Evolutionary conservation across 371 early-diverging fungal genomes (phyloP).

Genomic region (Cokeromyces recurvatus): DNA sequence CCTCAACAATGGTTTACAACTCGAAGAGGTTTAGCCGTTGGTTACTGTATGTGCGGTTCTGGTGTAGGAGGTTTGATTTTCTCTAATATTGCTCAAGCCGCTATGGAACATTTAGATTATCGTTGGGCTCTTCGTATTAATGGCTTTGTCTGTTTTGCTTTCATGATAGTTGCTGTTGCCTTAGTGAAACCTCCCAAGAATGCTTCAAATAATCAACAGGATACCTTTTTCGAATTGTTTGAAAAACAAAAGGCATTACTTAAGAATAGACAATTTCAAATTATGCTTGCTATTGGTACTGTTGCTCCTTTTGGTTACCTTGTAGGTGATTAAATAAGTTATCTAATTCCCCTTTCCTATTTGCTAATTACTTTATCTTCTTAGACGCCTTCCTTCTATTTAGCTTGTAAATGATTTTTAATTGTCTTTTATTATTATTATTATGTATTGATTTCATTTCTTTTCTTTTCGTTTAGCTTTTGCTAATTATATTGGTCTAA

Average conservation of each 20-base stretch:
- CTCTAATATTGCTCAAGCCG: constrained; percentile 48
- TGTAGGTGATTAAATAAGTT: too few species aligned
- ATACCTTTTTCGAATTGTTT: constrained; percentile 6
- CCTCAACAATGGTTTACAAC: constrained; percentile 71
- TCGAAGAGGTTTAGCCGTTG: constrained; percentile 66
- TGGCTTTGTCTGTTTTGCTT: constrained; percentile 49
- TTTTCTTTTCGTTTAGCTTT: constrained; percentile 18
- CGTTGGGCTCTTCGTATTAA: constrained; percentile 62
- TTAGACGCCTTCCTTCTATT: constrained; percentile 5
- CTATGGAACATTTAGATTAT: constrained; percentile 45
- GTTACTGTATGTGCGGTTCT: constrained; percentile 61
- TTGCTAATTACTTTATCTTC: too few species aligned
- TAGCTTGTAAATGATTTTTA: constrained; percentile 9
- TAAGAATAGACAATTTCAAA: constrained; percentile 9
- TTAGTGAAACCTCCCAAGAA: constrained; percentile 41
- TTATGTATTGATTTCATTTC: constrained; percentile 2
- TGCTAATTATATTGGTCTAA: constrained; percentile 24
- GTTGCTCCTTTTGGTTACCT: constrained; percentile 22
- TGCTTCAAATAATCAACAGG: neutral
- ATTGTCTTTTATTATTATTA: neutral
- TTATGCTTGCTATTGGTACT: constrained; percentile 18
- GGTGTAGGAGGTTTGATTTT: constrained; percentile 63
- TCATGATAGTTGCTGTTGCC: constrained; percentile 37
- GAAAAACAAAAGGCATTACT: constrained; percentile 23
- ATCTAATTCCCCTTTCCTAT: too few species aligned